Percentiles rank a stretch among this genome's conserved stretches.
phyloP scores from a whole-genome alignment of 228 moss, liverwort and hornwort genomes.

The Sphagnum magellanicum region DNA sequence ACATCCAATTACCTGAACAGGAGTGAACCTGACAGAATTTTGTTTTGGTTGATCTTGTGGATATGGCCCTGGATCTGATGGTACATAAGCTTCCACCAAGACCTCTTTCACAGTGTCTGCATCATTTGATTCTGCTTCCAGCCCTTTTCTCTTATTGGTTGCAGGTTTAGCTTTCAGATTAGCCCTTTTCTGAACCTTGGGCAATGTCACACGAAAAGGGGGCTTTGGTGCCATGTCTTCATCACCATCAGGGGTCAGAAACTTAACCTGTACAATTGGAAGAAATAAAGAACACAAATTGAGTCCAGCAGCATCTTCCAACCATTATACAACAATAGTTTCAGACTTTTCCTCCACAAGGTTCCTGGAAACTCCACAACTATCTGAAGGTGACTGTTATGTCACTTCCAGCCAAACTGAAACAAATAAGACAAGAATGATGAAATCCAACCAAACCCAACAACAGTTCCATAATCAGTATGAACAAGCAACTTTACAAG shows the following conservation, averaged over 20 bases:
- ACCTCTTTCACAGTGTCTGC: conserved; percentile 23
- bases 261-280: conserved; percentile 27
- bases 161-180: conserved; percentile 30
- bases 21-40: conserved; percentile 83
- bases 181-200: conserved; percentile 24
- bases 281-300: background rate
- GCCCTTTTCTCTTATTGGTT: conserved; percentile 58
- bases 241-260: conserved; percentile 66
- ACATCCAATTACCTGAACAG: conserved; percentile 53
- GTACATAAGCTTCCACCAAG: conserved; percentile 77
- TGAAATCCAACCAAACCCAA: too few species aligned
- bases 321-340: too few species aligned
- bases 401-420: too few species aligned
- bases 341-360: too few species aligned
- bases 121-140: conserved; percentile 21
- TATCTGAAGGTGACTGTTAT: too few species aligned
- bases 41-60: conserved; percentile 96
- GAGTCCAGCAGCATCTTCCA: too few species aligned
- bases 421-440: too few species aligned
- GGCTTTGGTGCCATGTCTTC: conserved; percentile 72
- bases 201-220: conserved; percentile 82
- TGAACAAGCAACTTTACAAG: too few species aligned
- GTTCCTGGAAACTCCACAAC: too few species aligned
- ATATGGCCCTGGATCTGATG: conserved; percentile 97
- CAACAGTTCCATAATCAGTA: too few species aligned